These are phyloP conservation scores for Aristolochia contorta DNA, from an alignment of 164 flowering plant genomes.

Conservation along the genomic window DNA sequence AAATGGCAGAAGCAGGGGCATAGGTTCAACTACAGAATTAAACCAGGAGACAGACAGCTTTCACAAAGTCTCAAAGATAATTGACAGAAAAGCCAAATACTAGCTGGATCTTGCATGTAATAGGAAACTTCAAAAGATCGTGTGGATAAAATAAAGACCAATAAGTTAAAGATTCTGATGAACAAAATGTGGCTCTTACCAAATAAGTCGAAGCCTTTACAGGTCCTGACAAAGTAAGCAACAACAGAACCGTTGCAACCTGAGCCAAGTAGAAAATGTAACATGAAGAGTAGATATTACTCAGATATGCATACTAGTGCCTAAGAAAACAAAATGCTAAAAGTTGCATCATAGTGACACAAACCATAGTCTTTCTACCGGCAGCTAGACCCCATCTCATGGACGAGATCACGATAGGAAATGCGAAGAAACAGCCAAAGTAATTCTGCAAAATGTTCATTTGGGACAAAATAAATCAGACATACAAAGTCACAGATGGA, in stretches of 20 bases:
- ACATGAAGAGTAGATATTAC: too few species aligned
- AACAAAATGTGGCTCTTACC: constrained; percentile 27
- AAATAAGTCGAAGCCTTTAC: constrained; percentile 73
- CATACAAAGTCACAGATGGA: too few species aligned
- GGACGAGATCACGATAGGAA: constrained; percentile 46
- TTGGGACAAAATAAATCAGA: too few species aligned
- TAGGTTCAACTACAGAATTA: background rate
- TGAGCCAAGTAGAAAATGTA: background rate
- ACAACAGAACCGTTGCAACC: constrained; percentile 67
- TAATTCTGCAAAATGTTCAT: constrained; percentile 46
- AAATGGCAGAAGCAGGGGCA: background rate
- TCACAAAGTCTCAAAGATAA: too few species aligned
- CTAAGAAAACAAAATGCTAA: too few species aligned
- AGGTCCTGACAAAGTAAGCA: constrained; percentile 79
- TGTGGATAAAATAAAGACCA: too few species aligned
- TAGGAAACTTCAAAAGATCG: too few species aligned
- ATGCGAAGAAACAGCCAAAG: constrained; percentile 84
- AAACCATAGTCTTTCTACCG: constrained; percentile 89
- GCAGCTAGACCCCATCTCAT: constrained; percentile 80
- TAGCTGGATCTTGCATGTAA: too few species aligned
- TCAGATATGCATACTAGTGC: too few species aligned
- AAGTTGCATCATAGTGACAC: constrained; percentile 3
- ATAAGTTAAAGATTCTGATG: too few species aligned
- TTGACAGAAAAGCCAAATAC: too few species aligned
- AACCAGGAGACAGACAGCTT: too few species aligned